These are phyloP conservation scores for Hymenoscyphus fraxineus DNA, from an alignment of 2,329 filamentous ascomycete genomes.

Conservation along the genomic window DNA sequence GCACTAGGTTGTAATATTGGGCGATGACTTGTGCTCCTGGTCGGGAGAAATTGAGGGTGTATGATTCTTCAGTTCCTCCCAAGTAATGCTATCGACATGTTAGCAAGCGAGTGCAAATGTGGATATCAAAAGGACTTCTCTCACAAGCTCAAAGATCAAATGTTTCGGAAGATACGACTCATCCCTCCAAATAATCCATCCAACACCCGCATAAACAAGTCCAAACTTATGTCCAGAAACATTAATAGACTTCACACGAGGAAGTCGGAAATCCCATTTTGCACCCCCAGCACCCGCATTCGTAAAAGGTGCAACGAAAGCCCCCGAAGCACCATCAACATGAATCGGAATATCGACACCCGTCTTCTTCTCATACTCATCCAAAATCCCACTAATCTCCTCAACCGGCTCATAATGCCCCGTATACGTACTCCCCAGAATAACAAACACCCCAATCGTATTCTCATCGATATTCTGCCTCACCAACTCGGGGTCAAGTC, in stretches of 20 bases:
- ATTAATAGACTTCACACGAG: constrained; percentile 65
- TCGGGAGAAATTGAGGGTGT: constrained; percentile 69
- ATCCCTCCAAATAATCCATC: constrained; percentile 69
- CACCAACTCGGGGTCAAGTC: constrained; percentile 61
- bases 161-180: constrained; percentile 62
- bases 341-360: constrained; percentile 65
- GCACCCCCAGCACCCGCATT: constrained; percentile 50
- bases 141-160: constrained; percentile 60
- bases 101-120: neutral
- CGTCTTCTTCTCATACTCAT: constrained; percentile 58
- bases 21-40: constrained; percentile 66
- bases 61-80: constrained; percentile 67
- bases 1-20: constrained; percentile 71
- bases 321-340: constrained; percentile 59
- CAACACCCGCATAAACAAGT: constrained; percentile 63
- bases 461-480: constrained; percentile 69
- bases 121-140: constrained; percentile 25
- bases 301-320: constrained; percentile 60
- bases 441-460: constrained; percentile 72
- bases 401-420: constrained; percentile 71
- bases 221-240: constrained; percentile 59
- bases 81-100: constrained; percentile 49
- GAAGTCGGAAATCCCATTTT: constrained; percentile 62
- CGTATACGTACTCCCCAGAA: constrained; percentile 69
- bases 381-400: constrained; percentile 61